A percentile compares a stretch with the other conserved stretches of the same genome.
These are phyloP conservation scores for Elsinoe necatrix DNA, from an alignment of 2,329 filamentous ascomycete species.

Conservation along the genomic window DNA sequence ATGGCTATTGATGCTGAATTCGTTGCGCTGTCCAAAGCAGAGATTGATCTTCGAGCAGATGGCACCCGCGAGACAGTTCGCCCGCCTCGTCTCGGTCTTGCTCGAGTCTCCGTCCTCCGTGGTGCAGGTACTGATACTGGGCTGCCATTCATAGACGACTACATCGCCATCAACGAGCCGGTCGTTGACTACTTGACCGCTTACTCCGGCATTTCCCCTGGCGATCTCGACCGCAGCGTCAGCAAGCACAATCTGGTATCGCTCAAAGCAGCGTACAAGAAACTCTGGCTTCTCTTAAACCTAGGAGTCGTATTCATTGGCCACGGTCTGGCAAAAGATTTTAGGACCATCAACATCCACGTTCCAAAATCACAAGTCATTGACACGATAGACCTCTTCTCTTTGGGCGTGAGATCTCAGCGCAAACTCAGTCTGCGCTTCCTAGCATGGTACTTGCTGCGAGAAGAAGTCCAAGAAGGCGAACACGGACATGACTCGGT, in stretches of 20 bases:
- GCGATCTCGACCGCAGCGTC: slow-evolving; percentile 72
- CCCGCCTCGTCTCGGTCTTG: slow-evolving; percentile 81
- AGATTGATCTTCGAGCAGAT: slow-evolving; percentile 93
- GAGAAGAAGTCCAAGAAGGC: slow-evolving; percentile 87
- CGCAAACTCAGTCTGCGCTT: slow-evolving; percentile 89
- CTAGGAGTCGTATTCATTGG: slow-evolving; percentile 89
- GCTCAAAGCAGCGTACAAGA: slow-evolving; percentile 92
- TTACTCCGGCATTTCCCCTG: slow-evolving; percentile 81
- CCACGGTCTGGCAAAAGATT: slow-evolving; percentile 88
- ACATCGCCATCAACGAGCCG: slow-evolving; percentile 81
- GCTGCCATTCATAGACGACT: slow-evolving; percentile 90
- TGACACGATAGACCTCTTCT: slow-evolving; percentile 89
- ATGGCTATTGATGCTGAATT: slow-evolving; percentile 95
- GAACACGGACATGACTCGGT: slow-evolving; percentile 71
- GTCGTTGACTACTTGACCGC: slow-evolving; percentile 93
- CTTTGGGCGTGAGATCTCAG: slow-evolving; percentile 60
- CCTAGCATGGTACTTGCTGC: slow-evolving; percentile 80
- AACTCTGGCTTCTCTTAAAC: slow-evolving; percentile 93
- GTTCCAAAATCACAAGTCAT: slow-evolving; percentile 84
- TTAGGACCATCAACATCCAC: slow-evolving; percentile 96
- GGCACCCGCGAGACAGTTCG: slow-evolving; percentile 86
- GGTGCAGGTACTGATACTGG: slow-evolving; percentile 71
- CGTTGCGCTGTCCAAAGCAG: slow-evolving; percentile 81
- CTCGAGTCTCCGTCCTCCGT: slow-evolving; percentile 84
- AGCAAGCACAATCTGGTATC: slow-evolving; percentile 75